Conservation (phyloP, 768 basidiomycete genomes). For the Phlegmacium glaucopus region DNA sequence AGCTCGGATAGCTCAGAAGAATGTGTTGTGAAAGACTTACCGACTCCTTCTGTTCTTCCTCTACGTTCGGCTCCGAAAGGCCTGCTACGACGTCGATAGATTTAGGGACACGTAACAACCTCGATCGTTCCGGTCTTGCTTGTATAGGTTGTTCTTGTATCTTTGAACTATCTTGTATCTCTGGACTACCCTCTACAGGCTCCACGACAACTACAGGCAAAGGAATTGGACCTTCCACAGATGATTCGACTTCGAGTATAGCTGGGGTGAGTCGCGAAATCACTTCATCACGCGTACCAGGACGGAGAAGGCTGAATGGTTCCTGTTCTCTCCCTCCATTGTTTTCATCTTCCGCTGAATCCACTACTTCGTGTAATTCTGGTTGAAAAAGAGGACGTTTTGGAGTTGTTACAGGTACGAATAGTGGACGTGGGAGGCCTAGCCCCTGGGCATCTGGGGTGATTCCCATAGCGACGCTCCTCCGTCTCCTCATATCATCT, state of each 20-base stretch:
- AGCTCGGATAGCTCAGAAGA: not conserved
- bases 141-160: conserved; percentile 2
- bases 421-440: not conserved
- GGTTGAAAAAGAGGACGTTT: not conserved
- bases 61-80: not conserved
- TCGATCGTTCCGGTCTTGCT: conserved; percentile 13
- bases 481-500: conserved; percentile 43
- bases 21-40: conserved; percentile 6
- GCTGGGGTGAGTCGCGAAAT: not conserved
- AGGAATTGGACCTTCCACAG: not conserved
- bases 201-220: conserved; percentile 10
- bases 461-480: conserved; percentile 29
- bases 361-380: too few relatives aligned
- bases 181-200: not conserved
- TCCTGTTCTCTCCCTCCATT: conserved; percentile 6
- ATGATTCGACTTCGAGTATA: not conserved
- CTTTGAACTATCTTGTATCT: not conserved
- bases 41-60: conserved; percentile 1
- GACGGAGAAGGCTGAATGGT: conserved; percentile 20
- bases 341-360: too few relatives aligned
- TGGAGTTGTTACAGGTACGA: not conserved
- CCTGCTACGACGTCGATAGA: not conserved
- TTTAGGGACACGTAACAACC: conserved; percentile 11
- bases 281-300: conserved; percentile 10
- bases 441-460: conserved; percentile 3